phyloP scores from a whole-genome alignment of 345 rosid genomes.

The Pseudoturritis turrita region DNA sequence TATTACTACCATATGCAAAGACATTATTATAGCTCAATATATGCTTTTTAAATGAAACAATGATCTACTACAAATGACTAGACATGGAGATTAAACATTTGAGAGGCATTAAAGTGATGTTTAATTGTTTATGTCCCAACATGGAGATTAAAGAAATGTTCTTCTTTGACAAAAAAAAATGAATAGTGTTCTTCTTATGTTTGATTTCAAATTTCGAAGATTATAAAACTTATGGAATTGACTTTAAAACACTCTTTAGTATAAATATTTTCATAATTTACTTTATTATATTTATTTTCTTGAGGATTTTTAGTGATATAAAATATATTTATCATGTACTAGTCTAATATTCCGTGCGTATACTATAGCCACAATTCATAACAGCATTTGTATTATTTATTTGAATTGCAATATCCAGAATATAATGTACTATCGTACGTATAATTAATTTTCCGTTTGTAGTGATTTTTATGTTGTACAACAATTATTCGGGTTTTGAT shows the following conservation, averaged over 20 bases:
- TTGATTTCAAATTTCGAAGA: no score
- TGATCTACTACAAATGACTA: neutral
- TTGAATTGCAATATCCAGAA: neutral
- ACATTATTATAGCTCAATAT: neutral
- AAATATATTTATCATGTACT: neutral
- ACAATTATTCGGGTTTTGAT: neutral
- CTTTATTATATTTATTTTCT: no score
- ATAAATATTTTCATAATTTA: no score
- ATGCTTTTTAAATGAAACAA: neutral
- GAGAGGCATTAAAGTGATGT: no score
- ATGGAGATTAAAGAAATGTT: no score
- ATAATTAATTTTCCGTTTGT: neutral
- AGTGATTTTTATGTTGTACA: neutral
- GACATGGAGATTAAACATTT: no score
- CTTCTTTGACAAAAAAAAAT: no score
- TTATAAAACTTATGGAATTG: no score
- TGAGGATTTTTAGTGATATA: no score
- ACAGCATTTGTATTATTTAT: neutral
- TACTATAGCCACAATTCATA: neutral
- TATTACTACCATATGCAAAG: neutral
- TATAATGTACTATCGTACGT: neutral
- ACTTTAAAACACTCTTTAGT: no score
- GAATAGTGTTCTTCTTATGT: no score
- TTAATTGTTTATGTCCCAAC: no score
- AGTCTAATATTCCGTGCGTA: neutral